These are phyloP conservation scores for Pseudomonodictys pantanalensis DNA, from an alignment of 495 filamentous ascomycete genomes.

Conservation along the genomic window DNA sequence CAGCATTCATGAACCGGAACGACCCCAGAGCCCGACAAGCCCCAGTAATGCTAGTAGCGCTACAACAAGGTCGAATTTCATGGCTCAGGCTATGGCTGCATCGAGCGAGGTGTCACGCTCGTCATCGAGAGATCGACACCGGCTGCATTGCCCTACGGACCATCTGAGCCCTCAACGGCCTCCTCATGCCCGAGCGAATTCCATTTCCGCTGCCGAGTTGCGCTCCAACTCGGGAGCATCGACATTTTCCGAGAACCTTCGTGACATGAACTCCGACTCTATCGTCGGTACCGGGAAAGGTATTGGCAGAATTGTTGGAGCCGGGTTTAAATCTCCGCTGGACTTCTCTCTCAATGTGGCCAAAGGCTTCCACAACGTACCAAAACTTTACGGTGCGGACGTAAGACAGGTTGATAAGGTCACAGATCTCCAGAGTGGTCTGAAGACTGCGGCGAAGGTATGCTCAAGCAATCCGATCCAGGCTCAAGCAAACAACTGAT, in stretches of 20 bases:
- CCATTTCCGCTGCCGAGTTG: slow-evolving; percentile 11
- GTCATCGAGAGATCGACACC: not conserved
- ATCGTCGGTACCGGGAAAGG: slow-evolving; percentile 61
- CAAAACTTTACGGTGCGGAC: slow-evolving; percentile 73
- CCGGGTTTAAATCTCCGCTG: slow-evolving; percentile 72
- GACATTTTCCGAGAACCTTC: slow-evolving; percentile 11
- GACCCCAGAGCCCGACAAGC: slow-evolving; percentile 7
- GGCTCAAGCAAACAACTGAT: not conserved
- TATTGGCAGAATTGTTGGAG: slow-evolving; percentile 63
- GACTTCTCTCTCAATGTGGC: slow-evolving; percentile 75
- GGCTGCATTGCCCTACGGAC: not conserved
- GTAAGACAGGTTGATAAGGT: slow-evolving; percentile 68
- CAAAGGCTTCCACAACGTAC: slow-evolving; percentile 82
- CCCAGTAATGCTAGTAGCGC: slow-evolving; percentile 2
- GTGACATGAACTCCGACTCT: slow-evolving; percentile 43
- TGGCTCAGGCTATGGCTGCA: slow-evolving; percentile 29
- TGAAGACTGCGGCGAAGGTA: slow-evolving; percentile 48
- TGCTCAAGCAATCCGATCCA: not conserved
- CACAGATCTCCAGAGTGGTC: slow-evolving; percentile 63
- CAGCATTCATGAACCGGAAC: no score
- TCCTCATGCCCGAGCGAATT: slow-evolving; percentile 5
- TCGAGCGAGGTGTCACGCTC: slow-evolving; percentile 24
- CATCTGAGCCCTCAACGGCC: slow-evolving; percentile 1
- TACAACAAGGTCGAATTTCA: slow-evolving; percentile 13
- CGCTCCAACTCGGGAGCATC: slow-evolving; percentile 6